These are phyloP conservation scores for Thinopyrum obtusiflorum DNA, from an alignment of 202 grass and related monocot species.

Conservation along the genomic window DNA sequence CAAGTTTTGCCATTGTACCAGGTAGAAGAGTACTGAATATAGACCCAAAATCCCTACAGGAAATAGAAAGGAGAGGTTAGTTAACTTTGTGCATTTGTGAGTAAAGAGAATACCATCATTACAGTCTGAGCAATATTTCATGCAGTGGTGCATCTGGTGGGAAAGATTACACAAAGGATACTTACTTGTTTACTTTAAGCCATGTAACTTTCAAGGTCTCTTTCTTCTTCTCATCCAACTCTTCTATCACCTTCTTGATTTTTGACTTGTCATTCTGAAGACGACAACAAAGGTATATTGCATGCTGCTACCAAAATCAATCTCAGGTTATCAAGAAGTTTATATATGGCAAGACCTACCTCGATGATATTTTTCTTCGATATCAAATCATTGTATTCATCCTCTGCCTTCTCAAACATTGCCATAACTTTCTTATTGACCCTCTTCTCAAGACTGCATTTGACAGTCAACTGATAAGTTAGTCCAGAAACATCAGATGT, in stretches of 20 bases:
- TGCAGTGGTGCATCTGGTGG: background rate
- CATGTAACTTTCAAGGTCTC: constrained; percentile 92
- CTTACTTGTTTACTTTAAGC: constrained; percentile 98
- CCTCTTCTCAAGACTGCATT: constrained; percentile 92
- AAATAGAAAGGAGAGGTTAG: constrained; percentile 31
- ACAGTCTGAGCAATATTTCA: constrained; percentile 18
- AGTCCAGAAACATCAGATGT: constrained; percentile 26
- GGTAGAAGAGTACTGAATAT: constrained; percentile 94
- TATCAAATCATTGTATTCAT: constrained; percentile 90
- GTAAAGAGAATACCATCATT: background rate
- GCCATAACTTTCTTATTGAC: constrained; percentile 98
- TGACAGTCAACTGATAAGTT: constrained; percentile 27
- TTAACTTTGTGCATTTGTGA: constrained; percentile 4
- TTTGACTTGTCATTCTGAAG: constrained; percentile 90
- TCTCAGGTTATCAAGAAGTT: constrained; percentile 20
- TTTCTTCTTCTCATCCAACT: constrained; percentile 97
- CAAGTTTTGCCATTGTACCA: constrained; percentile 95
- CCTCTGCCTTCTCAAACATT: constrained; percentile 98
- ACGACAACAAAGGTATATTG: constrained; percentile 7
- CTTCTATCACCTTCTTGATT: constrained; percentile 87
- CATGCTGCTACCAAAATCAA: constrained; percentile 13
- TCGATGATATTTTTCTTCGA: constrained; percentile 93
- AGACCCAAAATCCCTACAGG: constrained; percentile 86
- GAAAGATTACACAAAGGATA: constrained; percentile 26
- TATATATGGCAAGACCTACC: constrained; percentile 36